These are phyloP conservation scores for Scheffersomyces spartinae DNA, from an alignment of 805 yeast species.

Conservation along the genomic window DNA sequence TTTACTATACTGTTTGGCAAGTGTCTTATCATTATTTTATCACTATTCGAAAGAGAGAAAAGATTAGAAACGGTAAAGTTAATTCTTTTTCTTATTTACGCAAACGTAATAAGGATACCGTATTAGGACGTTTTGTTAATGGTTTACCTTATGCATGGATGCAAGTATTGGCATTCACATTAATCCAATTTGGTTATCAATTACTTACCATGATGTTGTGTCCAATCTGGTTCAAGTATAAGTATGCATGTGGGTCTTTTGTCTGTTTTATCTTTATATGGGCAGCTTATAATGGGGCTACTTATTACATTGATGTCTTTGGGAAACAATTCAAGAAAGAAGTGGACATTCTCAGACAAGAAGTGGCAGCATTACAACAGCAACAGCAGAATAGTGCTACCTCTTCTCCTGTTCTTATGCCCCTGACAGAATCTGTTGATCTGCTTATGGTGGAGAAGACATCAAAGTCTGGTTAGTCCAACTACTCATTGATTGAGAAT, in stretches of 20 bases:
- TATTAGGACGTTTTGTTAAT: conserved; percentile 69
- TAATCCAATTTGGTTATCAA: conserved; percentile 82
- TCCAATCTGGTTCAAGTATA: conserved; percentile 75
- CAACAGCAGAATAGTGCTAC: no score
- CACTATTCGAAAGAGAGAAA: conserved; percentile 64
- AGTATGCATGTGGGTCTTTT: conserved; percentile 55
- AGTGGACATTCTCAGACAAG: conserved; percentile 56
- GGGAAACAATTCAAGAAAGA: conserved; percentile 87
- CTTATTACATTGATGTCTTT: conserved; percentile 84
- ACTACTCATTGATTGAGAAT: no score
- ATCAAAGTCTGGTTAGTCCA: no score
- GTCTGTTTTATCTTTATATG: conserved; percentile 60
- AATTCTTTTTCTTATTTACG: conserved; percentile 84
- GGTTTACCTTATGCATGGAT: conserved; percentile 67
- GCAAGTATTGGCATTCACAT: conserved; percentile 79
- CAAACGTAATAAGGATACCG: conserved; percentile 50
- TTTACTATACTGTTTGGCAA: conserved; percentile 86
- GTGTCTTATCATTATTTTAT: conserved; percentile 82
- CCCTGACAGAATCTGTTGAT: no score
- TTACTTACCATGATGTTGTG: conserved; percentile 77
- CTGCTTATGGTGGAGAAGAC: no score
- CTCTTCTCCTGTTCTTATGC: no score
- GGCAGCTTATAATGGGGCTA: conserved; percentile 90
- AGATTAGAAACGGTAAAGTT: conserved; percentile 75
- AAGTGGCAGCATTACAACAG: conserved; percentile 57